Percentiles rank a stretch among this genome's conserved stretches.
phyloP scores from a whole-genome alignment of 225 moss, liverwort and hornwort species.

The Bryoerythrophyllum caledonicum region DNA sequence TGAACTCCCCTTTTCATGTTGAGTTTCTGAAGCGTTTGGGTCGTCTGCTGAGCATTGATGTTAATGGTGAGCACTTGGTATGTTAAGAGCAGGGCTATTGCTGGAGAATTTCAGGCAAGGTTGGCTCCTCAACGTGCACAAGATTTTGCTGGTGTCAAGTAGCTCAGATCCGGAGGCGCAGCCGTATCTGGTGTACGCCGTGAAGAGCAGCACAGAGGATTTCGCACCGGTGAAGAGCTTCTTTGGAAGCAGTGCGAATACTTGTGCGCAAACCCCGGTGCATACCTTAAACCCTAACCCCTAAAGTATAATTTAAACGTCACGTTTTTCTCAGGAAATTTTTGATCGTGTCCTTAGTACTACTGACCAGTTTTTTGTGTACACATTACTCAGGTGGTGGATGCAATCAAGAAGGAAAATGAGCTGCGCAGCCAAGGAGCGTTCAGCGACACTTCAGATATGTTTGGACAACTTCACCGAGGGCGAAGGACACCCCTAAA shows the following conservation, averaged over 20 bases:
- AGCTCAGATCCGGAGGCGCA: conserved; percentile 47
- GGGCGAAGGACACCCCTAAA: conserved; percentile 64
- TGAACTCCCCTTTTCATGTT: neutral
- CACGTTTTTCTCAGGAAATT: neutral
- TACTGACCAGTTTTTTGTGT: too few relatives aligned
- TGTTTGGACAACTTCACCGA: conserved; percentile 56
- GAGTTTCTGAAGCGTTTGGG: neutral
- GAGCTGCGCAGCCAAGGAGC: conserved; percentile 46
- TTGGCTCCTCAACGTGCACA: conserved; percentile 75
- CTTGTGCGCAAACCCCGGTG: conserved; percentile 37
- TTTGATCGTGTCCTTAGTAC: neutral
- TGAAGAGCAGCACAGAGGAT: conserved; percentile 46
- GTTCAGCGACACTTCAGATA: conserved; percentile 34
- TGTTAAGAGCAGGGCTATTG: conserved; percentile 54
- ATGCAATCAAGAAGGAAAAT: conserved; percentile 71
- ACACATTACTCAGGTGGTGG: conserved; percentile 31
- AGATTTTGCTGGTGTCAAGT: conserved; percentile 47
- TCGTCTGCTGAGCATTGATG: too few relatives aligned
- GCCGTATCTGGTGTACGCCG: conserved; percentile 70
- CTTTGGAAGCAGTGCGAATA: conserved; percentile 43
- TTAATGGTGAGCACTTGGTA: neutral
- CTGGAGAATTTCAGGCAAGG: conserved; percentile 77
- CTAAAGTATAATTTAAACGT: neutral
- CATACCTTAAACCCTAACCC: neutral
- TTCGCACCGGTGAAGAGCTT: conserved; percentile 52